Evolutionary conservation across 768 basidiomycete genomes (phyloP), one percentile per base, ranked within the genome.

Genomic region (Termitomyces sp.): DNA sequence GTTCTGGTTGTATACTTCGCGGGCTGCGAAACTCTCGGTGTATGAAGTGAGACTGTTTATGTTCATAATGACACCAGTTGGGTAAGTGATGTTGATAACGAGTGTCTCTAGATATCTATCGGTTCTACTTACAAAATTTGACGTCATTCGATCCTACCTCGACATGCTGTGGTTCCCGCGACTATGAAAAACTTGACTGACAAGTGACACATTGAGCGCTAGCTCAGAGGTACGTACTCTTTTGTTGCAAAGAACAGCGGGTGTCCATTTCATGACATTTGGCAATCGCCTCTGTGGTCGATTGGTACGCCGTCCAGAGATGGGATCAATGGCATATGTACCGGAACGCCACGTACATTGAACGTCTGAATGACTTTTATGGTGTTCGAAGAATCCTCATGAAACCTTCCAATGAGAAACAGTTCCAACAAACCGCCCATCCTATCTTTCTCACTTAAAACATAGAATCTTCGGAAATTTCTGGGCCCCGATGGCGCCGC

Each of bases 401-500:
- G 8, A 41, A 41, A 17, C n/a, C 40, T 41, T 41, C 23, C 5
- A 6, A 3, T 5, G 21, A 33, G 40, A 52, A 42, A 35, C 30
- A 23, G 31, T 41, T 38, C n/a, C 19, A 14, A 33, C 41, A 51
- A 55, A 19, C 44, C 12, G 45, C 40, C 28, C 43, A 46, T 31
- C 30, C 8, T 31, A 45, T 30, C 21, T 47, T 38, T 43, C 21
- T 19, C n/a, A 30, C 33, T 28, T 14, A 31, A 50, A 30, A 15
- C 26, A 47, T 40, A 46, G 53, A 37, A 60, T 37, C 28, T 54
- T 37, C 9, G 41, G 26, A 50, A 35, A 53, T 15, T 6, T 31
- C n/a, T 35, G 46, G 19, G 11, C 21, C 54, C 54, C 54, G 60
- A 58, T 61, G 54, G 54, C 43, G 12, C 58, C 57, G 57, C 42